Evolutionary conservation across 257 asterid species (phyloP).

Genomic region (Primulina eburnea): DNA sequence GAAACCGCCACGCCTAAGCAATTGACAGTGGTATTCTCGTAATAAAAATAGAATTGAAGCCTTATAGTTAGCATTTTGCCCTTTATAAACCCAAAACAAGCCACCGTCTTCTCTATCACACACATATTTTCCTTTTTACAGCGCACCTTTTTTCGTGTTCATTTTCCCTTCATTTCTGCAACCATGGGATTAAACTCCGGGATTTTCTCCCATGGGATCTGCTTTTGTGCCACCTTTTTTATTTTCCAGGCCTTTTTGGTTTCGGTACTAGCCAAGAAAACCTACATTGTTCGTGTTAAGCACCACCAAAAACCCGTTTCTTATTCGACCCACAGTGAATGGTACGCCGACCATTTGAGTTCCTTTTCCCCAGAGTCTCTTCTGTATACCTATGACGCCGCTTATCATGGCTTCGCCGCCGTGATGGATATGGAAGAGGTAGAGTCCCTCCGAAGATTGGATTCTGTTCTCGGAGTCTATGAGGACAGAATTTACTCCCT

Average conservation of each 20-base stretch:
- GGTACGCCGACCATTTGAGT: constrained; percentile 48
- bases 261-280: constrained; percentile 22
- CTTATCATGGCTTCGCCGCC: constrained; percentile 48
- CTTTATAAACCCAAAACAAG: constrained; percentile 24
- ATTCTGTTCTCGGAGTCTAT: constrained; percentile 43
- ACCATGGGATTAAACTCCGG: constrained; percentile 24
- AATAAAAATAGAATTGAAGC: background rate
- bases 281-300: constrained; percentile 49
- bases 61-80: background rate
- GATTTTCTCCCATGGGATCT: background rate
- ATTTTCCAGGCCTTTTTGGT: constrained; percentile 29
- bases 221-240: constrained; percentile 10
- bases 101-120: background rate
- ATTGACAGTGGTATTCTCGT: constrained; percentile 30
- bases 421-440: constrained; percentile 40
- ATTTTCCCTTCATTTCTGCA: constrained; percentile 1
- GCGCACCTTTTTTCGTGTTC: no score
- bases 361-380: constrained; percentile 38
- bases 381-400: constrained; percentile 44
- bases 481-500: constrained; percentile 46
- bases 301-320: constrained; percentile 31
- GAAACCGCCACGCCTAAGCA: background rate
- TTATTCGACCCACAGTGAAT: constrained; percentile 39
- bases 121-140: background rate
- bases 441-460: constrained; percentile 38